Conservation (phyloP, 2,329 filamentous ascomycete species). For the Daldinia sp. region DNA sequence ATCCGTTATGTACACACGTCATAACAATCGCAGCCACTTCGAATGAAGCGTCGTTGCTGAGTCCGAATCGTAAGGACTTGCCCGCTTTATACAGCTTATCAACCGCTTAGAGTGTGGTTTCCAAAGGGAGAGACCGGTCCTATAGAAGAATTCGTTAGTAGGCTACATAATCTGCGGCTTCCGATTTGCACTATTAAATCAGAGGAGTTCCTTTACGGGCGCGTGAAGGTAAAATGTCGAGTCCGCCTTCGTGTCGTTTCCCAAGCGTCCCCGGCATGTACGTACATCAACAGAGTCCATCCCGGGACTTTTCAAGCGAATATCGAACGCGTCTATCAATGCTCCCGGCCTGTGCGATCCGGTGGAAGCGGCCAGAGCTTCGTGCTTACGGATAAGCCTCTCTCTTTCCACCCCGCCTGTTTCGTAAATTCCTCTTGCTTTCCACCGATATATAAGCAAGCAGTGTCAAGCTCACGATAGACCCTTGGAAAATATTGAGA, state of each 20-base stretch:
- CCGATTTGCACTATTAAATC: background rate
- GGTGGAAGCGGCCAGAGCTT: constrained; percentile 72
- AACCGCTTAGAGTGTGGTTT: constrained; percentile 76
- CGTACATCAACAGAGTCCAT: constrained; percentile 74
- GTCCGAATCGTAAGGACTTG: constrained; percentile 79
- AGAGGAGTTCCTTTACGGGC: constrained; percentile 7
- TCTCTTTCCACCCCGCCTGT: constrained; percentile 76
- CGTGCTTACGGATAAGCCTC: constrained; percentile 78
- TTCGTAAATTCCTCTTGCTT: constrained; percentile 80
- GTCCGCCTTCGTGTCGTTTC: constrained; percentile 2
- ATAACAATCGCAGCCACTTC: constrained; percentile 86
- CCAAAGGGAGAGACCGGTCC: constrained; percentile 73
- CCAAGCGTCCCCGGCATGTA: constrained; percentile 4
- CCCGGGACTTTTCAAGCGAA: constrained; percentile 72
- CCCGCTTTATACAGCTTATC: constrained; percentile 83
- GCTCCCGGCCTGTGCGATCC: constrained; percentile 70
- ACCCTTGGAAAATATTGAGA: constrained; percentile 76
- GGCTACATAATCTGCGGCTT: background rate
- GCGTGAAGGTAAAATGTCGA: constrained; percentile 77
- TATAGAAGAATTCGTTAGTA: background rate
- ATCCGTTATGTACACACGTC: constrained; percentile 77
- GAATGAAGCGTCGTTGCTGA: constrained; percentile 84
- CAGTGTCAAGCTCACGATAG: constrained; percentile 85
- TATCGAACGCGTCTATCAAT: constrained; percentile 69
- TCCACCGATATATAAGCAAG: constrained; percentile 75